Percentiles rank a stretch among this genome's conserved stretches.
Conservation (phyloP, 768 basidiomycete species). For the Nevesoporus exiguus region DNA sequence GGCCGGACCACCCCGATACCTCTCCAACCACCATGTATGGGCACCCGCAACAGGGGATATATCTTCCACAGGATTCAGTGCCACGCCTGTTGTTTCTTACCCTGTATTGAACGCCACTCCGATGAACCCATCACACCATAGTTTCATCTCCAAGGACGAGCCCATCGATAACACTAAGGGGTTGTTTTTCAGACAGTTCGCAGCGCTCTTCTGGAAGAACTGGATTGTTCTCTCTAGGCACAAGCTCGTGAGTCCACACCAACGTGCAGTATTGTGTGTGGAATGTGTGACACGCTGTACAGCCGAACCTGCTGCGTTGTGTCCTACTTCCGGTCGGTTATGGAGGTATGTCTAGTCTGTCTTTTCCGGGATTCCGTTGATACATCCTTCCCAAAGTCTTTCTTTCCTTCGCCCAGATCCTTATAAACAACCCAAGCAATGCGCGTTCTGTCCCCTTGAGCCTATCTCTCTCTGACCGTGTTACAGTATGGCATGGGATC, state of each 20-base stretch:
- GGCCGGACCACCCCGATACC: neutral
- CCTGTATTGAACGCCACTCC: neutral
- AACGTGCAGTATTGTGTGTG: neutral
- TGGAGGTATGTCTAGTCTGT: slow-evolving; percentile 33
- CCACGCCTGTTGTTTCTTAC: neutral
- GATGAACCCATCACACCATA: neutral
- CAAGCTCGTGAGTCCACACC: slow-evolving; percentile 52
- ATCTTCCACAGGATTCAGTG: too few relatives aligned
- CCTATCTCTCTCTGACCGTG: neutral
- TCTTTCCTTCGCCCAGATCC: slow-evolving; percentile 59
- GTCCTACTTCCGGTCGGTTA: slow-evolving; percentile 62
- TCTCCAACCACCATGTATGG: neutral
- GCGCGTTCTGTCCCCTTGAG: slow-evolving; percentile 34
- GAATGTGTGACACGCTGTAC: neutral
- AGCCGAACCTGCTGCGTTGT: slow-evolving; percentile 62
- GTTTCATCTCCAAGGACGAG: neutral
- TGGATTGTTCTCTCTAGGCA: slow-evolving; percentile 70
- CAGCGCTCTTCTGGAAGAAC: slow-evolving; percentile 65
- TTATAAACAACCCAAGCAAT: slow-evolving; percentile 55
- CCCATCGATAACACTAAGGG: slow-evolving; percentile 16
- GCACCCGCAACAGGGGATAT: neutral
- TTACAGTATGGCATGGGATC: slow-evolving; percentile 61
- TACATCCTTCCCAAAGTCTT: slow-evolving; percentile 39
- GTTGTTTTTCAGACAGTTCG: slow-evolving; percentile 61
- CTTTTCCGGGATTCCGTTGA: neutral